These are phyloP conservation scores for Boletus tomentosulus DNA, from an alignment of 768 basidiomycete species.

Conservation along the genomic window DNA sequence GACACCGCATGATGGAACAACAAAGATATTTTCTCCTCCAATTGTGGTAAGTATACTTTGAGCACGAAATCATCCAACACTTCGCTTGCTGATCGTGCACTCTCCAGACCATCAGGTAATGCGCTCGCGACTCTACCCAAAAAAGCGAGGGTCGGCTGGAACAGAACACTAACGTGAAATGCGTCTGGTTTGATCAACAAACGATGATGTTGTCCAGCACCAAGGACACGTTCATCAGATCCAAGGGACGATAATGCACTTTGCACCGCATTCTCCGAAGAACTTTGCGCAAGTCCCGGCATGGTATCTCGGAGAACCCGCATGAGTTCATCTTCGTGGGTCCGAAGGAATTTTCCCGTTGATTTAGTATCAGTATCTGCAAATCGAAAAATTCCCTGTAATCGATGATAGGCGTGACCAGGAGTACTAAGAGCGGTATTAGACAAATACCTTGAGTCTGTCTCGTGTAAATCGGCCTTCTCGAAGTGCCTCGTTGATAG, in stretches of 20 bases:
- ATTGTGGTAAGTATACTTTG: constrained; percentile 87
- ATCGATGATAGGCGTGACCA: neutral
- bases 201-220: constrained; percentile 75
- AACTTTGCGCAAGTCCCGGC: constrained; percentile 83
- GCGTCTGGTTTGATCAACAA: constrained; percentile 86
- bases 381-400: constrained; percentile 84
- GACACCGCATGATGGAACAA: constrained; percentile 85
- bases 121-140: constrained; percentile 67
- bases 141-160: constrained; percentile 88
- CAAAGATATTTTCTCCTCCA: constrained; percentile 89
- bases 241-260: constrained; percentile 53
- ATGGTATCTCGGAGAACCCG: constrained; percentile 84
- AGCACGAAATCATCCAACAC: constrained; percentile 92
- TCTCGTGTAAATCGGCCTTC: constrained; percentile 80
- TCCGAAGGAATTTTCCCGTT: constrained; percentile 60
- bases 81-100: constrained; percentile 58
- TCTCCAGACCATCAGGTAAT: constrained; percentile 69
- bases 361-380: constrained; percentile 81
- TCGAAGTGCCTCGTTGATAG: constrained; percentile 90
- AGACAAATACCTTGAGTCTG: constrained; percentile 58
- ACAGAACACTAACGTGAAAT: constrained; percentile 92
- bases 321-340: constrained; percentile 82
- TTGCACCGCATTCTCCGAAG: constrained; percentile 60
- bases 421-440: neutral
- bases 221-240: constrained; percentile 70